Evolutionary conservation across 176 grass and related monocot species (phyloP), one percentile per base, ranked within the genome.

Genomic region (Zea mays): DNA sequence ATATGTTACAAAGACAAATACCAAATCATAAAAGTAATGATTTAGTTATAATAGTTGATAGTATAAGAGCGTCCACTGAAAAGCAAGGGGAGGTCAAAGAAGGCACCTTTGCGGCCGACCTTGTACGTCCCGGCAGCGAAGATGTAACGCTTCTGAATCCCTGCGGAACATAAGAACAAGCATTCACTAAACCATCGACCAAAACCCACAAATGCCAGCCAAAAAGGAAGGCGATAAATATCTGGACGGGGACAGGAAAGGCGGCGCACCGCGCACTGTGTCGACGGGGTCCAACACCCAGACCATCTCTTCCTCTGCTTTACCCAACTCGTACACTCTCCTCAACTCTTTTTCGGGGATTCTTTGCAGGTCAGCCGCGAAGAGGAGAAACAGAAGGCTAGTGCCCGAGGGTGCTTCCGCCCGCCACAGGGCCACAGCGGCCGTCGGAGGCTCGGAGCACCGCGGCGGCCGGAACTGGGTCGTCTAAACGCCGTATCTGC

Each of bases 81-180:
- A 52, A 7, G 15, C n/a, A 43, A 66, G 50, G 61, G 56, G 5
- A 12, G 47, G 82, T 6, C 16, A 19, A 70, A 84, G 61, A 34
- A 27, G 65, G 43, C 48, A 97, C 91, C 95, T 92, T 94, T 98
- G 74, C 95, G 91, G 74, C 95, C 95, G 82, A 98, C 80, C 83
- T 85, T 92, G 91, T 98, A 98, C 49, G 87, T 90, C 66, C 91
- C 87, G 55, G 81, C 66, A 10, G 91, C 83, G 83, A 92, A 94
- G 82, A 98, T 90, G 85, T 90, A 94, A 75, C 80, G 81, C 65
- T 78, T 92, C 80, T 87, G 83, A 50, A 80, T 71, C 85, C 89
- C 91, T 92, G 85, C 75, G 62, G 79, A 74, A 75, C 8, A 11
- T 49, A 75, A 67, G 43, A 10, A 59, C 35, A 56, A 71, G 19